These are phyloP conservation scores for Hibiscus tridactylites DNA, from an alignment of 345 rosid species.

Conservation along the genomic window DNA sequence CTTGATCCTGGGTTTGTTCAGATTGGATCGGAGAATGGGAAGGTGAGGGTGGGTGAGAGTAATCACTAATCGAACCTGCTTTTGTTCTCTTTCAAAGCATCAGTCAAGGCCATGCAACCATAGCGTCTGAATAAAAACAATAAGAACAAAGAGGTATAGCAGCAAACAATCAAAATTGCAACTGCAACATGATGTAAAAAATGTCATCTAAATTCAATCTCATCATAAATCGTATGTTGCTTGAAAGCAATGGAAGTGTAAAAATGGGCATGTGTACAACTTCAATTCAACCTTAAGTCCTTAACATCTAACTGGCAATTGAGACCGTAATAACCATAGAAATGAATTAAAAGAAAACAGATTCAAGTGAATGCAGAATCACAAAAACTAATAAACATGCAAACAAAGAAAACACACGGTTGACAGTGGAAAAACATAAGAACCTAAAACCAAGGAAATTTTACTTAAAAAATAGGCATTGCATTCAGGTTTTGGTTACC, in stretches of 20 bases:
- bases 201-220: background rate
- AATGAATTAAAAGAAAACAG: background rate
- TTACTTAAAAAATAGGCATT: too few relatives aligned
- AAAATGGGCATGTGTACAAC: background rate
- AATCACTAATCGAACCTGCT: too few relatives aligned
- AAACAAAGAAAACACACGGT: background rate
- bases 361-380: background rate
- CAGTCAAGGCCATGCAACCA: background rate
- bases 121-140: too few relatives aligned
- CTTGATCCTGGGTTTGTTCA: too few relatives aligned
- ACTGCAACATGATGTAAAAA: background rate
- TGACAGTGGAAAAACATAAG: background rate
- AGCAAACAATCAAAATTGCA: background rate
- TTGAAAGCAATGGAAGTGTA: background rate
- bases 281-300: background rate
- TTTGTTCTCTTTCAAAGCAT: constrained; percentile 3
- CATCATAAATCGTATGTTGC: background rate
- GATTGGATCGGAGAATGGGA: too few relatives aligned
- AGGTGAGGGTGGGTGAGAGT: too few relatives aligned
- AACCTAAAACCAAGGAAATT: too few relatives aligned
- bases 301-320: background rate
- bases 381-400: background rate
- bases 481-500: constrained; percentile 23
- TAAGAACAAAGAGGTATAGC: background rate
- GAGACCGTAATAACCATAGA: background rate